Evolutionary conservation across 2,329 filamentous ascomycete species (phyloP).

Genomic region (Fusarium albidum): DNA sequence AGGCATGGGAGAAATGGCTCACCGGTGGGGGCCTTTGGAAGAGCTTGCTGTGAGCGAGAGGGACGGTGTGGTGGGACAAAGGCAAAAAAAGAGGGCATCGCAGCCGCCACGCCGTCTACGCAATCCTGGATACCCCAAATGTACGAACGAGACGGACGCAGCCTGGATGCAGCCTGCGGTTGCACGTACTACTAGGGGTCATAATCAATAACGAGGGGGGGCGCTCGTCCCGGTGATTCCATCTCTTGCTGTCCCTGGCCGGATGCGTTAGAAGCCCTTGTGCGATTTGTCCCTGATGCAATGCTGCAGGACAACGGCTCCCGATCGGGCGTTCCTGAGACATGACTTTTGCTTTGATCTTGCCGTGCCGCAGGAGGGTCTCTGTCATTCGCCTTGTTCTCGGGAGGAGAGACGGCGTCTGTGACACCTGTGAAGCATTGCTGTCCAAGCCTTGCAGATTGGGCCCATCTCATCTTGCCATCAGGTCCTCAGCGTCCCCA

Average conservation of each 20-base stretch:
- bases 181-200: slow-evolving; percentile 35
- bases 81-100: slow-evolving; percentile 26
- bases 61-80: slow-evolving; percentile 29
- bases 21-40: slow-evolving; percentile 41
- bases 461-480: background rate
- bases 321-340: slow-evolving; percentile 21
- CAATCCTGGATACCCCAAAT: slow-evolving; percentile 28
- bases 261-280: slow-evolving; percentile 9
- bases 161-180: slow-evolving; percentile 19
- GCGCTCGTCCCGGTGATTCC: slow-evolving; percentile 36
- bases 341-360: background rate
- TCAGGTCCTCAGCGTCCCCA: background rate
- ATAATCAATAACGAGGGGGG: slow-evolving; percentile 37
- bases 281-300: slow-evolving; percentile 20
- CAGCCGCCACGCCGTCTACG: slow-evolving; percentile 28
- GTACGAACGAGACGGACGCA: slow-evolving; percentile 29
- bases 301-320: slow-evolving; percentile 14
- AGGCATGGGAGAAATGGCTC: slow-evolving; percentile 47
- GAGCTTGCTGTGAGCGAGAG: slow-evolving; percentile 40
- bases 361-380: background rate
- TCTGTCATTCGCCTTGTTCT: too few relatives aligned
- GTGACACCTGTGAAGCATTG: slow-evolving; percentile 7
- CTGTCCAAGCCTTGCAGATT: background rate
- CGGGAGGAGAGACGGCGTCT: background rate
- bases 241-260: slow-evolving; percentile 22